Percentiles rank a stretch among this genome's conserved stretches.
Conservation (phyloP, 306 rosid genomes). For the Prunus mongolica region DNA sequence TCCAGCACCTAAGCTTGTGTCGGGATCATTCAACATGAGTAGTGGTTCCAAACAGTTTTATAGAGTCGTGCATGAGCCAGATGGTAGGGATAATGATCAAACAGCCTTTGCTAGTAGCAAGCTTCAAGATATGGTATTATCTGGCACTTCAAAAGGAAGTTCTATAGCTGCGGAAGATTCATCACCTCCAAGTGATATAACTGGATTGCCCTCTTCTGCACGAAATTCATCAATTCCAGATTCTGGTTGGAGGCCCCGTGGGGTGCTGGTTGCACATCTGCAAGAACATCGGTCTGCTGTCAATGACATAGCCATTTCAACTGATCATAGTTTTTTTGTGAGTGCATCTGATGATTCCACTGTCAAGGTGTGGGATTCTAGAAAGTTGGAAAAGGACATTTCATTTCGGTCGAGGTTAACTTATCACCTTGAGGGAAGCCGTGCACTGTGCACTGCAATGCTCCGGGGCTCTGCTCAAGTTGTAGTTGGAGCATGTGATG, state of each 20-base stretch:
- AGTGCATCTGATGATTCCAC: constrained; percentile 96
- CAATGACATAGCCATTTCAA: constrained; percentile 81
- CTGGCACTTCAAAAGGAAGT: constrained; percentile 52
- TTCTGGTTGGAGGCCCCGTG: constrained; percentile 97
- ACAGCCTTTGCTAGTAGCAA: constrained; percentile 48
- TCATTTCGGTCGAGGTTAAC: constrained; percentile 94
- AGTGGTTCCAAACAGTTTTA: constrained; percentile 91
- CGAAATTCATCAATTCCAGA: constrained; percentile 65
- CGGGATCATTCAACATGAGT: constrained; percentile 74
- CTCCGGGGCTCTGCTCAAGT: constrained; percentile 85
- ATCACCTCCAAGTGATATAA: constrained; percentile 51
- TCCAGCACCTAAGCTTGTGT: constrained; percentile 87
- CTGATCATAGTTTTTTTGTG: constrained; percentile 86
- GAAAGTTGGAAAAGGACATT: constrained; percentile 91
- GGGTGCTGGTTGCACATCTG: constrained; percentile 94
- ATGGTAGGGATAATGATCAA: constrained; percentile 79
- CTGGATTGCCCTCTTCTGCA: constrained; percentile 61
- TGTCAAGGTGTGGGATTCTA: constrained; percentile 94
- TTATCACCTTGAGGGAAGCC: constrained; percentile 95
- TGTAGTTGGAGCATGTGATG: constrained; percentile 94
- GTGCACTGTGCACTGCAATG: constrained; percentile 78
- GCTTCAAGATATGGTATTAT: constrained; percentile 65
- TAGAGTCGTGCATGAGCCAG: constrained; percentile 98
- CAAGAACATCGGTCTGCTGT: constrained; percentile 97
- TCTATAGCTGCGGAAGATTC: constrained; percentile 55